Conservation (phyloP, 1,139 yeast species). For the Taphrina sp. region DNA sequence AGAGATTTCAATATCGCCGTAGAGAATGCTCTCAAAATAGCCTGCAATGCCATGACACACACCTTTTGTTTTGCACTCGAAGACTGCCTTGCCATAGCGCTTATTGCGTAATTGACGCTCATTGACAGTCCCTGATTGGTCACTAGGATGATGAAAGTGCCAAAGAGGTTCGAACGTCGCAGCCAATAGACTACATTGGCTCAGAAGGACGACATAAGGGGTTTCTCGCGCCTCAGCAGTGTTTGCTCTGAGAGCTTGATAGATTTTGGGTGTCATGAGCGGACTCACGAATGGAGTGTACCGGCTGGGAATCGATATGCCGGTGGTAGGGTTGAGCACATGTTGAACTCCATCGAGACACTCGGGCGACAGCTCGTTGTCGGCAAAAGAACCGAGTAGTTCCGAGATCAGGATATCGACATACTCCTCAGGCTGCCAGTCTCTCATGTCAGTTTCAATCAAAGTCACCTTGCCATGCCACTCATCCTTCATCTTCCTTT, state of each 20-base stretch:
- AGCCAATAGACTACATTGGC: conserved; percentile 51
- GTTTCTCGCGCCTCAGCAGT: conserved; percentile 45
- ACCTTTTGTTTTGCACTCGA: conserved; percentile 50
- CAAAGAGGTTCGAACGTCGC: conserved; percentile 49
- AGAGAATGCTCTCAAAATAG: conserved; percentile 65
- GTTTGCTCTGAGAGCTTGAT: conserved; percentile 43
- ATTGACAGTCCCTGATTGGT: conserved; percentile 27
- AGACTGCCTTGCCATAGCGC: conserved; percentile 44
- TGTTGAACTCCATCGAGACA: conserved; percentile 50
- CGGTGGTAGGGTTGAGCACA: conserved; percentile 41
- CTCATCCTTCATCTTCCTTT: conserved; percentile 46
- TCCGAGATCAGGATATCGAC: conserved; percentile 72
- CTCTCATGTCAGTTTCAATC: conserved; percentile 58
- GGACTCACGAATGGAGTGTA: conserved; percentile 66
- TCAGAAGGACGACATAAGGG: conserved; percentile 62
- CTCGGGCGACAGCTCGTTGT: conserved; percentile 86
- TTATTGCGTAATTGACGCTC: conserved; percentile 40
- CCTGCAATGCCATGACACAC: conserved; percentile 74
- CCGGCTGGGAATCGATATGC: conserved; percentile 63
- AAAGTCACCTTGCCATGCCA: conserved; percentile 56
- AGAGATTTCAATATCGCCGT: conserved; percentile 57
- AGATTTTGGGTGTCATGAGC: conserved; percentile 56
- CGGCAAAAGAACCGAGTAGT: conserved; percentile 84
- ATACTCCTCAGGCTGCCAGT: conserved; percentile 47
- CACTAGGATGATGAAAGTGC: conserved; percentile 55